Conservation (phyloP, 352 stramenopile genomes). For the Globisporangium spiculum region DNA sequence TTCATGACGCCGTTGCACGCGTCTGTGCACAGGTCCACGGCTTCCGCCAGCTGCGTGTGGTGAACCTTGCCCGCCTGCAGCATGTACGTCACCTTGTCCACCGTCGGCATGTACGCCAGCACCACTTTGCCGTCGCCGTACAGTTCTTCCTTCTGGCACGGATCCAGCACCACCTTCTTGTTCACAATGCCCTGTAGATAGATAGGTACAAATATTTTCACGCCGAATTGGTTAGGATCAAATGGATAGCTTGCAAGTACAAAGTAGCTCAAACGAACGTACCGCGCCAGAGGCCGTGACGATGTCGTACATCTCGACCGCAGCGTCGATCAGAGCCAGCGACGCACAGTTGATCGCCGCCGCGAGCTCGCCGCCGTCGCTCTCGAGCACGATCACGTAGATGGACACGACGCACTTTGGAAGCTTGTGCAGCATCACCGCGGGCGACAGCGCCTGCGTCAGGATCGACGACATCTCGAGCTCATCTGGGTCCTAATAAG, state of each 20-base stretch:
- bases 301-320: constrained; percentile 91
- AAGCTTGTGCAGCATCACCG: constrained; percentile 85
- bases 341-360: constrained; percentile 86
- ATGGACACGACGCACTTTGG: constrained; percentile 90
- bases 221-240: no score
- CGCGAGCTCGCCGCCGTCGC: constrained; percentile 79
- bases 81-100: constrained; percentile 85
- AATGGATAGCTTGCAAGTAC: no score
- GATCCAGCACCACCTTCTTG: constrained; percentile 63
- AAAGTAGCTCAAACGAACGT: not conserved
- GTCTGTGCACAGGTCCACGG: constrained; percentile 87
- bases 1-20: constrained; percentile 60
- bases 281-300: constrained; percentile 73
- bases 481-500: constrained; percentile 57
- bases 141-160: constrained; percentile 61
- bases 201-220: not conserved
- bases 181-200: constrained; percentile 45
- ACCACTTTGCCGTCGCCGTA: constrained; percentile 59
- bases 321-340: constrained; percentile 83
- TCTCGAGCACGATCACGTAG: constrained; percentile 86
- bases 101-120: constrained; percentile 85
- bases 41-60: constrained; percentile 75
- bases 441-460: constrained; percentile 70
- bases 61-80: constrained; percentile 79
- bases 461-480: constrained; percentile 76